Evolutionary conservation across 352 stramenopile genomes (phyloP), one percentile per base, ranked within the genome.

Genomic region (Peronospora belbahrii): DNA sequence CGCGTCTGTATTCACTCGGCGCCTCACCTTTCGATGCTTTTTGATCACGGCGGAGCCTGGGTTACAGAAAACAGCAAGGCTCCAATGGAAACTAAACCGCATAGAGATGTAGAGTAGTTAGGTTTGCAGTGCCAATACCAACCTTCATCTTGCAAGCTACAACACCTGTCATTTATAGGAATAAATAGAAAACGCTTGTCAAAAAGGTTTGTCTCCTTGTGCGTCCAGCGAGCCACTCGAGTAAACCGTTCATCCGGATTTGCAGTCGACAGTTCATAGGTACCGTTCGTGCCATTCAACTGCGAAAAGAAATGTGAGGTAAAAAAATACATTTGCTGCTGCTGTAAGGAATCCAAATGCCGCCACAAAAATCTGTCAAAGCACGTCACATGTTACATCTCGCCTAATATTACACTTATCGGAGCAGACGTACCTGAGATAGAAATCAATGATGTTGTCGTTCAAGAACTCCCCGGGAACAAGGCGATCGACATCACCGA

Each of bases 281-380:
- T 48, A 11, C 52, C 63, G 10, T 68, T 68, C 2, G 47, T 67
- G 1, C 87, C 70, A 44, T 78, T 70, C 7, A 98, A 55, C 19
- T 90, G 95, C 18, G 92, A 94, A 67, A 95, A 97, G 45, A 98
- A 98, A 61, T 98, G 90, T 9, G 90, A 96, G 15, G 85, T 96
- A 57, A 97, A 98, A 48, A 97, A 91, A 50, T 97, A 91, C 19
- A 89, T 73, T 33, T 71, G 48, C 17, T 83, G 45, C 41, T 77
- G 62, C 30, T 88, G 75, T 65, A 65, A 80, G 11, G 52, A 11
- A 22, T 77, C 59, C 32, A 87, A 50, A 49, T 90, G 75, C 0
- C 78, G 67, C 75, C 74, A 87, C 9, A 85, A 39, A 40, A 84
- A 88, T 19, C 77, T 88, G 27, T 38, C 14, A 27, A 14, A 14